Conservation (phyloP, 768 basidiomycete genomes). For the Leccinum disarticulatum region DNA sequence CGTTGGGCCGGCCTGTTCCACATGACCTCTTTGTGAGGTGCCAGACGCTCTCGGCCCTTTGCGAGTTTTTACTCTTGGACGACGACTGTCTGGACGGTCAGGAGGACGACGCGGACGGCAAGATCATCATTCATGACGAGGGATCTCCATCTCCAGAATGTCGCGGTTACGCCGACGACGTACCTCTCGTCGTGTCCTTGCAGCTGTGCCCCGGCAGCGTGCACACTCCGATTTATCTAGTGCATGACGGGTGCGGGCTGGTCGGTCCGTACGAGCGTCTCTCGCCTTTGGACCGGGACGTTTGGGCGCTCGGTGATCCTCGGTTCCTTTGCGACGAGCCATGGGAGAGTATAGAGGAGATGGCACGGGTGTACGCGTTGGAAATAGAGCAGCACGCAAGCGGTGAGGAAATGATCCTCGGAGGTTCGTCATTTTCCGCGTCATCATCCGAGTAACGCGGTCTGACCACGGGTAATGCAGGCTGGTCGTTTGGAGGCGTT, state of each 20-base stretch:
- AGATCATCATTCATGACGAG: not conserved
- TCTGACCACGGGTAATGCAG: conserved; percentile 32
- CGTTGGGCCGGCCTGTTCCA: conserved; percentile 44
- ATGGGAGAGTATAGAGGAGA: conserved; percentile 51
- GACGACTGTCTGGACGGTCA: not conserved
- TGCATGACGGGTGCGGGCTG: conserved; percentile 75
- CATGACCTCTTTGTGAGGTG: conserved; percentile 41
- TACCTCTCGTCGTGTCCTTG: not conserved
- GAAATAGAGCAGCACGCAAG: conserved; percentile 36
- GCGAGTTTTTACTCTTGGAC: not conserved
- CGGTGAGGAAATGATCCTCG: conserved; percentile 47
- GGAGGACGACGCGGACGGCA: not conserved
- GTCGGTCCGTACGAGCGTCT: conserved; percentile 51
- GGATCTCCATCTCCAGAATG: not conserved
- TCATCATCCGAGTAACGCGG: not conserved
- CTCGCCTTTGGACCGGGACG: conserved; percentile 43
- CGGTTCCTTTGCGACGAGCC: conserved; percentile 41
- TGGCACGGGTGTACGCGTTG: conserved; percentile 52
- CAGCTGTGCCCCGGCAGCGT: conserved; percentile 32
- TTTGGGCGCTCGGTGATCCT: conserved; percentile 66
- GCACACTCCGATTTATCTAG: conserved; percentile 52
- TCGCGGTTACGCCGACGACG: not conserved
- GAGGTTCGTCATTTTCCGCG: conserved; percentile 44
- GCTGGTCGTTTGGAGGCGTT: conserved; percentile 81
- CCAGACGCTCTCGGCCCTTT: conserved; percentile 35